A percentile compares a stretch with the other conserved stretches of the same genome.
These are phyloP conservation scores for Eucalyptus curtisii DNA, from an alignment of 345 rosid species.

Conservation along the genomic window DNA sequence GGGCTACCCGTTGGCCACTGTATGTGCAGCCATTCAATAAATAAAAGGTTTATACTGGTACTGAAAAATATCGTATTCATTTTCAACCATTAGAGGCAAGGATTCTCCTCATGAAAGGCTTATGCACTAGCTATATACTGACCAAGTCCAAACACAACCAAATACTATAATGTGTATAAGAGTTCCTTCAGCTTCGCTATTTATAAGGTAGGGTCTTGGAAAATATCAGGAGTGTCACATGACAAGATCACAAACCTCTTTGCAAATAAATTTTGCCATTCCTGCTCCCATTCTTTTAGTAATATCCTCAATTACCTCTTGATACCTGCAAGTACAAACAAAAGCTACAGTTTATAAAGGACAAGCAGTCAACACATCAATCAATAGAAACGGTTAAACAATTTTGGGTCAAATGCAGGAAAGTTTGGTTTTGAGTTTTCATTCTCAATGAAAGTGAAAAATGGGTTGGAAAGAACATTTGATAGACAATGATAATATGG, in stretches of 20 bases:
- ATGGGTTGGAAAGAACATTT: neutral
- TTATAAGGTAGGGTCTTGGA: neutral
- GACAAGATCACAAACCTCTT: slow-evolving; percentile 49
- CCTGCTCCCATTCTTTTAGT: slow-evolving; percentile 88
- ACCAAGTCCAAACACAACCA: neutral
- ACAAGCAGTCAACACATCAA: neutral
- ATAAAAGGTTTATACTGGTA: too few relatives aligned
- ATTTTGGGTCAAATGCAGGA: neutral
- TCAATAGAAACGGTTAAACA: too few relatives aligned
- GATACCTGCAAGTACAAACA: slow-evolving; percentile 38
- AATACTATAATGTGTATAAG: neutral
- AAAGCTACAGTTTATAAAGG: neutral
- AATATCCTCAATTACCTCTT: slow-evolving; percentile 73
- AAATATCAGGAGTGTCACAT: neutral
- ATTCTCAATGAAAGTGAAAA: neutral
- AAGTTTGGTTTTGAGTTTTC: neutral
- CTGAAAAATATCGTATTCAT: too few relatives aligned
- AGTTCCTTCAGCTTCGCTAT: neutral
- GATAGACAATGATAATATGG: neutral
- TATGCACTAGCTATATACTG: neutral
- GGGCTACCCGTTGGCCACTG: too few relatives aligned
- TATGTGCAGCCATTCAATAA: too few relatives aligned
- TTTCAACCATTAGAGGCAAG: too few relatives aligned
- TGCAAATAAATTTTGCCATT: slow-evolving; percentile 84
- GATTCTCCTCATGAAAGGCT: too few relatives aligned